Base-by-base conservation (phyloP, 495 filamentous ascomycete genomes). In the Thozetella sp. region DNA sequence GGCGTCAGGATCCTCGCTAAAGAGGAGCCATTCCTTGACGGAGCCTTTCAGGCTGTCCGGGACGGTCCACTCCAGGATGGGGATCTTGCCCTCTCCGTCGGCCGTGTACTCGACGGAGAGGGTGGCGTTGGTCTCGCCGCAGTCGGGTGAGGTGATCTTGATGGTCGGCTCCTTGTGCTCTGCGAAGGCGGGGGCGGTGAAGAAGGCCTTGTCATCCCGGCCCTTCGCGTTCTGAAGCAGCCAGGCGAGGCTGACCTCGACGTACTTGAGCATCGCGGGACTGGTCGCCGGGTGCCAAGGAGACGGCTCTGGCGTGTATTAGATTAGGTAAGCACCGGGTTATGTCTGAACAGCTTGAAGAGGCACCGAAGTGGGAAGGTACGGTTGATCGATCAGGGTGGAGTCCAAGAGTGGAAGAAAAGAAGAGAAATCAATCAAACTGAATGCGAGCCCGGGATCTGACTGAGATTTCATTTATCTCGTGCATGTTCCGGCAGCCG, bases 1-100 rank as follows among this genome's bases (percentile, higher is more conserved):
- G 19, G 76, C 76, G 62, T 86, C 81, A 0, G 81, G 77, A 51
- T 86, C 80, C 60, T 83, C 78, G 34, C 72, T 71, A 26, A 83
- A 60, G 6, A 86, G 57, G 2, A 85, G 63, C 63, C 78, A 85
- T 60, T 85, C 67, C 50, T 74, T 74, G 3, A 77, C 74, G 22
- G 62, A 1, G 65, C 61, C 43, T n/a, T 48, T 20, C n/a, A 76
- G 66, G 19, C 61, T 55, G 15, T 60, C 51, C 22, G 64, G 62
- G n/a, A 52, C 67, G 17, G 59, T 62, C 80, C 78, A 84, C 19
- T 61, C 70, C 40, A 84, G 56, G 1, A 69, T 63, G 12, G 80
- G 81, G 50, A 83, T 75, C n/a, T 64, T 65, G 11, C 78, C 78
- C 0, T 25, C 58, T 3, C 77, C 76, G 34, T 79, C 76, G 37